These are phyloP conservation scores for Suaeda aralocaspica DNA, from an alignment of 148 eudicot species.

Conservation along the genomic window DNA sequence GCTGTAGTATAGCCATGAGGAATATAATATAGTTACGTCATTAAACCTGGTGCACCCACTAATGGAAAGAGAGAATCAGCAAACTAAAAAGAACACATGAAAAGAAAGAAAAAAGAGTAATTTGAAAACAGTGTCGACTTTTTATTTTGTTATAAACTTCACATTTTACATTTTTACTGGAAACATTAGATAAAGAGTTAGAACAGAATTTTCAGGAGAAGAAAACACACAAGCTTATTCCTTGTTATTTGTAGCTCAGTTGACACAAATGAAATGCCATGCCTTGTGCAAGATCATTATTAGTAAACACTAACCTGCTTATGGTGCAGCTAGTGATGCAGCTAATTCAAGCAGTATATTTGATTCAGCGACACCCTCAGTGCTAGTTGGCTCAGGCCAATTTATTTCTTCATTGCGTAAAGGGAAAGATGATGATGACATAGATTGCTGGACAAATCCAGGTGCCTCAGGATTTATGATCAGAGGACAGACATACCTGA, in stretches of 20 bases:
- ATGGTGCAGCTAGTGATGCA: conserved; percentile 40
- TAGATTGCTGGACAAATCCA: conserved; percentile 88
- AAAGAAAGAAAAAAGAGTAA: no score
- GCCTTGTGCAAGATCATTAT: not conserved
- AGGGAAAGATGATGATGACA: conserved; percentile 67
- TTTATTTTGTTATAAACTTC: no score
- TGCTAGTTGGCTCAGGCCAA: conserved; percentile 47
- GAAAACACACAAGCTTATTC: no score
- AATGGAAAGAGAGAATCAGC: no score
- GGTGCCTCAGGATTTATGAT: conserved; percentile 81
- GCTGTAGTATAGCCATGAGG: no score
- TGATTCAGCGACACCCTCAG: conserved; percentile 43
- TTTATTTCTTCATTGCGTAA: conserved; percentile 58
- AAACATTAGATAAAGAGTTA: not conserved
- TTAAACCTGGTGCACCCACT: no score
- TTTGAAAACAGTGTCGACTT: no score
- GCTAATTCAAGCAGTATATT: conserved; percentile 48
- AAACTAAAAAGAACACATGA: no score
- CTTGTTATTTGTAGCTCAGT: not conserved
- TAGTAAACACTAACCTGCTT: conserved; percentile 13
- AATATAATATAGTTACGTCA: no score
- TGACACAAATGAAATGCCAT: not conserved
- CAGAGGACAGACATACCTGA: conserved; percentile 83
- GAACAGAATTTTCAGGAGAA: not conserved
- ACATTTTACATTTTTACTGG: not conserved